These are phyloP conservation scores for Oryza glaberrima DNA, from an alignment of 176 grass and related monocot genomes.

Conservation along the genomic window DNA sequence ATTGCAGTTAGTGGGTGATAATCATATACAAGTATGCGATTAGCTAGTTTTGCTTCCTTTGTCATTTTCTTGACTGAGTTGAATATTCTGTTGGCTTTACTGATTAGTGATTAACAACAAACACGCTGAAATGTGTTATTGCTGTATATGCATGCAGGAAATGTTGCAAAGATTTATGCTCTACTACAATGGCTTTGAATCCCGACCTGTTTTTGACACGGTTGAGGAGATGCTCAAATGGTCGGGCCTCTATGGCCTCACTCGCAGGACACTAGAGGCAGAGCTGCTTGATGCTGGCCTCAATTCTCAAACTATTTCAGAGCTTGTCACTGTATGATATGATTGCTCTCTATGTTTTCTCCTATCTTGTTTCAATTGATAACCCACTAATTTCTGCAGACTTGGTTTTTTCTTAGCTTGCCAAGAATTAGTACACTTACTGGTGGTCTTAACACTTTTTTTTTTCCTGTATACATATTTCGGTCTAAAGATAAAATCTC, in stretches of 20 bases:
- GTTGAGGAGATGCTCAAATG: slow-evolving; percentile 96
- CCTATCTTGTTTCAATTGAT: not conserved
- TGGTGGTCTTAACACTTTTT: not conserved
- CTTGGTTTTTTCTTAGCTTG: not conserved
- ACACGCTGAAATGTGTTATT: slow-evolving; percentile 5
- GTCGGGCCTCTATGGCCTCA: slow-evolving; percentile 67
- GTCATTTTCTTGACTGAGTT: not conserved
- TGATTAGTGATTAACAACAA: not conserved
- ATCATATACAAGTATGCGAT: too few relatives aligned
- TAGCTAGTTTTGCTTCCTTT: not conserved
- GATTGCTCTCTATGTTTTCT: not conserved
- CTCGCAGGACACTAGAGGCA: slow-evolving; percentile 72
- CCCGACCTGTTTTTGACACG: slow-evolving; percentile 68
- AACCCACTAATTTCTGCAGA: not conserved
- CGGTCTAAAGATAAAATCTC: not conserved
- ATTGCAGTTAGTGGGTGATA: too few relatives aligned
- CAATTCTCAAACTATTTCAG: slow-evolving; percentile 64
- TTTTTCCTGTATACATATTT: not conserved
- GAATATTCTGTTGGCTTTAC: not conserved
- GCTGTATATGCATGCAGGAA: slow-evolving; percentile 39
- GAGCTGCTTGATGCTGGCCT: slow-evolving; percentile 65
- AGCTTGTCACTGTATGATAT: slow-evolving; percentile 70
- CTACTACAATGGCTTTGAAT: slow-evolving; percentile 67
- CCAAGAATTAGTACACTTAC: not conserved
- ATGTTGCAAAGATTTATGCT: slow-evolving; percentile 73